Evolutionary conservation across 2,329 filamentous ascomycete species (phyloP), one percentile per base, ranked within the genome.

Genomic region (Sphaerulina musiva): DNA sequence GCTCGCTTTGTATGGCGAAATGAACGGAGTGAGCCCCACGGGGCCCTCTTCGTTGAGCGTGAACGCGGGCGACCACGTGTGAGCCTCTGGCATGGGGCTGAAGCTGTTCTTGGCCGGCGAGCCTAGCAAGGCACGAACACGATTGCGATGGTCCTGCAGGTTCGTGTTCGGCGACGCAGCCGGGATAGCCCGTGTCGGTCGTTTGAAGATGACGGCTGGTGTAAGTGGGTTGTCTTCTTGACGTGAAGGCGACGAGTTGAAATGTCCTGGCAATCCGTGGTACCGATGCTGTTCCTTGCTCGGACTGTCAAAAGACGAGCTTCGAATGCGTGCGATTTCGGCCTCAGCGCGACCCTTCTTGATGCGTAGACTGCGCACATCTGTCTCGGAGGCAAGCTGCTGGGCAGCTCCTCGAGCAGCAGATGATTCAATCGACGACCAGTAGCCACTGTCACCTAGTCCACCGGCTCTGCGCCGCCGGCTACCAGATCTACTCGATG

Each of bases 131-230:
- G 87, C 81, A 56, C 81, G 80, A 59, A 97, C 89, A 61, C 83
- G 85, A 65, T 92, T 85, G 51, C 92, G 87, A 68, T 97, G 93
- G 61, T 93, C 84, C 54, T 86, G 84, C 17, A 97, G 79, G 66
- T 95, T 95, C 8, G 92, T 96, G 68, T 93, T 95, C 1, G 93
- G 92, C 11, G 92, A 97, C 14, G 89, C 85, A 0, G 92, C 95
- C 51, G 87, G 78, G 4, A 82, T 87, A 31, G 82, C 80, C 53
- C 80, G 78, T 12, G 75, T 73, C 38, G 81, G 81, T 52, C 79
- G 80, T 74, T 87, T 89, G 68, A 95, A 85, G 70, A 93, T 89
- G 63, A 91, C 81, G 17, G 86, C 81, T 4, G 91, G 92, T 0
- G 92, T 96, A 43, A 95, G 75, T 2, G 91, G 91, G 48, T 66